phyloP scores from a whole-genome alignment of 345 rosid species.

The Rhodomyrtus tomentosa region DNA sequence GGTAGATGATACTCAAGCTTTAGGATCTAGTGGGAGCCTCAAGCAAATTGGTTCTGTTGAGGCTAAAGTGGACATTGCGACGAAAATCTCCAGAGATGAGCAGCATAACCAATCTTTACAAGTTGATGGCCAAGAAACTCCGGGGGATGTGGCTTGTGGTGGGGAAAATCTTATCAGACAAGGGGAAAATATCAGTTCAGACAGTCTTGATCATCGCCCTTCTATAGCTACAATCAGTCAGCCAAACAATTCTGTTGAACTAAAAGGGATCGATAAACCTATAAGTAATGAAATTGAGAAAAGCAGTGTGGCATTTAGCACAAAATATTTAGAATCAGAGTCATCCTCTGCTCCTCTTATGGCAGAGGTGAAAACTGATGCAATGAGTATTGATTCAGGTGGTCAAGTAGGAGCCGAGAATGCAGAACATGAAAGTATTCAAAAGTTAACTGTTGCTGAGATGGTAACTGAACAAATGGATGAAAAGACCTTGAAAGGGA shows the following conservation, averaged over 20 bases:
- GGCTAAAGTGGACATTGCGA: slow-evolving; percentile 24
- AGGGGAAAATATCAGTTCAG: slow-evolving; percentile 30
- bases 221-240: slow-evolving; percentile 18
- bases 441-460: slow-evolving; percentile 30
- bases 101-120: slow-evolving; percentile 15
- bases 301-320: slow-evolving; percentile 20
- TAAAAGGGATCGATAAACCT: slow-evolving; percentile 22
- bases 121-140: slow-evolving; percentile 17
- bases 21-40: slow-evolving; percentile 17
- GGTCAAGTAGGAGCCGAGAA: slow-evolving; percentile 19
- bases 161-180: slow-evolving; percentile 24
- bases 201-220: slow-evolving; percentile 22
- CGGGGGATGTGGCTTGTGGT: slow-evolving; percentile 22
- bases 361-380: slow-evolving; percentile 7
- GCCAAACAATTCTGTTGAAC: slow-evolving; percentile 31
- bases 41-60: slow-evolving; percentile 23
- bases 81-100: slow-evolving; percentile 14
- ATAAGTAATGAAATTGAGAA: slow-evolving; percentile 27
- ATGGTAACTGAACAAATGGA: slow-evolving; percentile 29
- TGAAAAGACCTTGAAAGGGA: slow-evolving; percentile 16
- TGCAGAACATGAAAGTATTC: slow-evolving; percentile 28
- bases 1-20: slow-evolving; percentile 32
- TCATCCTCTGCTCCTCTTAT: background rate
- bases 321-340: slow-evolving; percentile 36
- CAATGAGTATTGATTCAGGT: slow-evolving; percentile 26